phyloP scores from a whole-genome alignment of 805 yeast species.

The Zygosaccharomyces bailii region DNA sequence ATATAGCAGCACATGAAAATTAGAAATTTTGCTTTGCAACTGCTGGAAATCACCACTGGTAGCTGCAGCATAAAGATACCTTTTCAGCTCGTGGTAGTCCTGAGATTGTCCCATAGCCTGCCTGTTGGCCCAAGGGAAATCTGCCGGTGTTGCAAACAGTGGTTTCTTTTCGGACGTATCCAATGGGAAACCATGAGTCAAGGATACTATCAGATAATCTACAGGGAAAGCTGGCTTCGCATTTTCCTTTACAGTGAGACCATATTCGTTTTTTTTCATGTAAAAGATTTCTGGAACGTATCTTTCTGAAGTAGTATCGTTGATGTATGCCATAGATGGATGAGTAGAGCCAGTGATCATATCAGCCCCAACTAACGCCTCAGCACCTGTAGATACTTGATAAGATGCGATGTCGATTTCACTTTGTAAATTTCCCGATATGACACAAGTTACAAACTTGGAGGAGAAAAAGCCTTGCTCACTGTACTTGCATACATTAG shows the following conservation, averaged over 20 bases:
- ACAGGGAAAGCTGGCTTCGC: conserved; percentile 92
- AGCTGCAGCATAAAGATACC: conserved; percentile 41
- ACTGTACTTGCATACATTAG: conserved; percentile 62
- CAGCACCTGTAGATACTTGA: conserved; percentile 85
- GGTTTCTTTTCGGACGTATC: conserved; percentile 20
- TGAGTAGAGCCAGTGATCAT: conserved; percentile 84
- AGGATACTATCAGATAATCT: conserved; percentile 80
- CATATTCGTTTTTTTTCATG: conserved; percentile 81
- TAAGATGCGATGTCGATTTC: conserved; percentile 89
- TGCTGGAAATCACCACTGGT: conserved; percentile 32
- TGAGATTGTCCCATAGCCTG: conserved; percentile 72
- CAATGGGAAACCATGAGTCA: conserved; percentile 91
- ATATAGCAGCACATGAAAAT: conserved; percentile 73
- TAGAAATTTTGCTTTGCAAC: conserved; percentile 45
- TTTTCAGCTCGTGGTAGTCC: conserved; percentile 53
- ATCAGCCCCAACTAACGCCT: conserved; percentile 82
- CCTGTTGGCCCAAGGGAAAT: conserved; percentile 78
- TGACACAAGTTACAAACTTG: conserved; percentile 87
- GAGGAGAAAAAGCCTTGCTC: conserved; percentile 70
- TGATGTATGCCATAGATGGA: conserved; percentile 80
- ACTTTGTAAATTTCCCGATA: conserved; percentile 82
- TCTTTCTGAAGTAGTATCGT: conserved; percentile 64
- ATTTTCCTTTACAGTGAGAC: conserved; percentile 77
- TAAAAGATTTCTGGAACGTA: conserved; percentile 95
- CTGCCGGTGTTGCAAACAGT: conserved; percentile 40